A percentile compares a stretch with the other conserved stretches of the same genome.
Evolutionary conservation across 495 filamentous ascomycete genomes (phyloP).

Genomic region (Lindgomyces ingoldianus): DNA sequence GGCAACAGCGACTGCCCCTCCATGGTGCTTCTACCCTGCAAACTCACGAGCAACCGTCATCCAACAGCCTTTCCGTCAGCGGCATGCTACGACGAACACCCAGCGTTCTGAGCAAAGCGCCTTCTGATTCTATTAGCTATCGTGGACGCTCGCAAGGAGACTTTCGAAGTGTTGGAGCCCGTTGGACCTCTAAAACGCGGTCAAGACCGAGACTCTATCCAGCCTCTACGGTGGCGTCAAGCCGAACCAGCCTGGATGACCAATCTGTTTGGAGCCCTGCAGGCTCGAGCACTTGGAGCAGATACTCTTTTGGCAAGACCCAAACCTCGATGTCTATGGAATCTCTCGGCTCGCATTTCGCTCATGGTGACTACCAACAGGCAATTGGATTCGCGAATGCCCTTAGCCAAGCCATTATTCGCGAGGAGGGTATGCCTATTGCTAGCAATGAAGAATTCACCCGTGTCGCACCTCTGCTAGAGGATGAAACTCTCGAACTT

Average conservation of each 20-base stretch:
- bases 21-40: conserved; percentile 59
- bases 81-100: conserved; percentile 77
- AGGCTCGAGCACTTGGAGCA: conserved; percentile 90
- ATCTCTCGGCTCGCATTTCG: conserved; percentile 77
- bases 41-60: conserved; percentile 41
- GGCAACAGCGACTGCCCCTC: conserved; percentile 78
- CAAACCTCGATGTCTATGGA: conserved; percentile 89
- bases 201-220: conserved; percentile 80
- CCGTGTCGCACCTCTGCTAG: conserved; percentile 69
- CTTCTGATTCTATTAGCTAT: conserved; percentile 67
- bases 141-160: conserved; percentile 69
- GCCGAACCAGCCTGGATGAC: conserved; percentile 90
- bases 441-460: conserved; percentile 45
- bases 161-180: conserved; percentile 61
- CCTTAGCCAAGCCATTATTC: conserved; percentile 88
- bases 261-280: conserved; percentile 90
- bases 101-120: conserved; percentile 87
- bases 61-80: conserved; percentile 52
- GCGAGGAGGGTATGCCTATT: conserved; percentile 71
- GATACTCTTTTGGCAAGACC: conserved; percentile 84
- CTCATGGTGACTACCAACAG: conserved; percentile 84
- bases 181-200: conserved; percentile 83
- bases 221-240: conserved; percentile 80
- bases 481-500: conserved; percentile 88
- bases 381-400: conserved; percentile 98